Evolutionary conservation across 495 filamentous ascomycete genomes (phyloP), one percentile per base, ranked within the genome.

Genomic region (Cenococcum geophilum): DNA sequence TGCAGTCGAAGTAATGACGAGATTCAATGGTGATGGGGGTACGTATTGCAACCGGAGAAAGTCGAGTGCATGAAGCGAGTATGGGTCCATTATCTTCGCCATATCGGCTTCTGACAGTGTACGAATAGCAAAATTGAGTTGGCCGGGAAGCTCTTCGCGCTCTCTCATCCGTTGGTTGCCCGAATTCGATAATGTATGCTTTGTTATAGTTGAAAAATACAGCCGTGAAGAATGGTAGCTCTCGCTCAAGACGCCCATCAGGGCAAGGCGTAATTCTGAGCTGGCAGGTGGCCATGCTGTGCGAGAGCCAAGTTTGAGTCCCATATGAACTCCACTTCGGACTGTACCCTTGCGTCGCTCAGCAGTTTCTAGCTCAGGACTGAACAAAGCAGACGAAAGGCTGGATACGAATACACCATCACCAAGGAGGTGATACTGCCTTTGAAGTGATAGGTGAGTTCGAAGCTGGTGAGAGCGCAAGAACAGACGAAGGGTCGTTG

Each of bases 261-360:
- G 77, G 14, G 89, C 89, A 1, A 97, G 78, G 0, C 90, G 84
- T 32, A 98, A 76, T 67, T 98, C 93, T 5, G 91, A 96, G 71
- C 88, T 93, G 35, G 91, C 90, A 8, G 93, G 92, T 23, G 92
- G 92, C 93, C 92, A 97, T 25, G 79, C 88, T 50, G 88, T 82
- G 59, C 89, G 80, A 18, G 78, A 84, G 8, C 86, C 88, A 1
- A 97, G 73, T 10, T 88, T 85, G 40, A 97, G 77, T 1, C 93
- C 93, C 76, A 95, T 92, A 50, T 79, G 77, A 9, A 85, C 86
- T 11, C 86, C 86, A 36, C 79, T 83, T 4, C 86, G 81, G 16
- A 86, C 79, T 21, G 85, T 82, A 4, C 89, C 88, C 16, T 79
- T 70, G 50, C 81, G 80, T 54, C 87, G 80, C 63, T 96, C 90